phyloP scores from a whole-genome alignment of 495 filamentous ascomycete species.

The Amniculicola lignicola region DNA sequence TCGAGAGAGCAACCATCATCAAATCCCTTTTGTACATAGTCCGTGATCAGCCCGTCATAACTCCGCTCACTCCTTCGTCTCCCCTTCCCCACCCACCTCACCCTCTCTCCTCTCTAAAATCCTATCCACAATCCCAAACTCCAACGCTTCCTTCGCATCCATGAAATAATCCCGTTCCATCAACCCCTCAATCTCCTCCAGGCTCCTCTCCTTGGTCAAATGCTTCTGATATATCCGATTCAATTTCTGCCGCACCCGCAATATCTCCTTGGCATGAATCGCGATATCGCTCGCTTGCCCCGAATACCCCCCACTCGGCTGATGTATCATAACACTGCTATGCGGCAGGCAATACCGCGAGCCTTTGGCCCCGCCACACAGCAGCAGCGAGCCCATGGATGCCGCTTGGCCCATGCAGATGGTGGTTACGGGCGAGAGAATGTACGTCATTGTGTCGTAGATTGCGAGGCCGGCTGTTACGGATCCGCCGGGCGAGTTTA shows the following conservation, averaged over 20 bases:
- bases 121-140: constrained; percentile 87
- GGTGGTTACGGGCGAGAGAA: constrained; percentile 83
- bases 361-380: constrained; percentile 80
- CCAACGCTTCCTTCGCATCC: constrained; percentile 80
- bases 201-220: constrained; percentile 68
- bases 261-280: constrained; percentile 95
- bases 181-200: constrained; percentile 83
- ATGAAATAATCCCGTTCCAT: constrained; percentile 98
- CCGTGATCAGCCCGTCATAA: no score
- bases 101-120: constrained; percentile 63
- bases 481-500: constrained; percentile 94
- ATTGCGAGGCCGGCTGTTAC: constrained; percentile 93
- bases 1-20: no score
- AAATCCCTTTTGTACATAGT: no score
- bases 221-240: constrained; percentile 88
- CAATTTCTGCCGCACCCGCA: constrained; percentile 76
- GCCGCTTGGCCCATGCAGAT: constrained; percentile 95
- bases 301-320: constrained; percentile 85
- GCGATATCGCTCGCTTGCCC: constrained; percentile 91
- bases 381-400: constrained; percentile 86
- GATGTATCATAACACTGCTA: constrained; percentile 92
- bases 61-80: constrained; percentile 8
- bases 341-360: constrained; percentile 88
- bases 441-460: constrained; percentile 99
- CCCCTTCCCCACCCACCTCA: constrained; percentile 35